A percentile compares a stretch with the other conserved stretches of the same genome.
phyloP scores from a whole-genome alignment of 306 rosid genomes.

The Herpetospermum pedunculosum region DNA sequence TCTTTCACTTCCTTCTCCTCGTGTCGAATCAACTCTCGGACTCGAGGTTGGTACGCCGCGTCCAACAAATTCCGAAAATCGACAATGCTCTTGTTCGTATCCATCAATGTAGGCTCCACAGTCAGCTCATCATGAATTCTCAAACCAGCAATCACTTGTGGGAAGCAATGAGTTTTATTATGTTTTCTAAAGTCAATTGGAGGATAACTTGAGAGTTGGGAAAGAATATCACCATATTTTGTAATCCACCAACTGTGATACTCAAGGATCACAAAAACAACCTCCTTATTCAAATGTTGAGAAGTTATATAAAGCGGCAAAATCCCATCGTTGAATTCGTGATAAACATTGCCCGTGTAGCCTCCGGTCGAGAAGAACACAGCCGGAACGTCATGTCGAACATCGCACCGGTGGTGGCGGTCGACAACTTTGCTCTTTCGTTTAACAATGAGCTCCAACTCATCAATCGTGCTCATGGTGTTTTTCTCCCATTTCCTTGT shows the following conservation, averaged over 20 bases:
- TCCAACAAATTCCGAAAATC: constrained; percentile 66
- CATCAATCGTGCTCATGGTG: constrained; percentile 67
- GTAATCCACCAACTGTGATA: constrained; percentile 83
- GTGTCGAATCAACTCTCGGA: constrained; percentile 31
- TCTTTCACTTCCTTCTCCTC: constrained; percentile 38
- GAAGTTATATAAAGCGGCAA: constrained; percentile 79
- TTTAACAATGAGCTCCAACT: constrained; percentile 46
- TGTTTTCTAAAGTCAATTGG: constrained; percentile 48
- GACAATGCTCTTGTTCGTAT: constrained; percentile 39
- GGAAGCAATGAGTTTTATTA: constrained; percentile 69
- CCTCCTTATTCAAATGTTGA: constrained; percentile 64
- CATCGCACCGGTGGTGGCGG: constrained; percentile 40
- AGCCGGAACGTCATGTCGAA: constrained; percentile 68
- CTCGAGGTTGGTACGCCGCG: constrained; percentile 67
- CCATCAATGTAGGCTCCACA: constrained; percentile 55
- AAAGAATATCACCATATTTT: constrained; percentile 70
- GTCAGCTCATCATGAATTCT: constrained; percentile 73
- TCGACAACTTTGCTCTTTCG: constrained; percentile 15
- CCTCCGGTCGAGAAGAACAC: constrained; percentile 96
- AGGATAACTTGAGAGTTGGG: constrained; percentile 57
- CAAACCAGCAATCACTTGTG: constrained; percentile 71
- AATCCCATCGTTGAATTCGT: constrained; percentile 92
- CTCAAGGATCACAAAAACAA: constrained; percentile 77
- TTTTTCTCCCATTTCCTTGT: constrained; percentile 89
- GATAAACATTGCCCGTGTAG: constrained; percentile 86